Evolutionary conservation across 768 basidiomycete species (phyloP), one percentile per base, ranked within the genome.

Genomic region (Mycena rebaudengoi): DNA sequence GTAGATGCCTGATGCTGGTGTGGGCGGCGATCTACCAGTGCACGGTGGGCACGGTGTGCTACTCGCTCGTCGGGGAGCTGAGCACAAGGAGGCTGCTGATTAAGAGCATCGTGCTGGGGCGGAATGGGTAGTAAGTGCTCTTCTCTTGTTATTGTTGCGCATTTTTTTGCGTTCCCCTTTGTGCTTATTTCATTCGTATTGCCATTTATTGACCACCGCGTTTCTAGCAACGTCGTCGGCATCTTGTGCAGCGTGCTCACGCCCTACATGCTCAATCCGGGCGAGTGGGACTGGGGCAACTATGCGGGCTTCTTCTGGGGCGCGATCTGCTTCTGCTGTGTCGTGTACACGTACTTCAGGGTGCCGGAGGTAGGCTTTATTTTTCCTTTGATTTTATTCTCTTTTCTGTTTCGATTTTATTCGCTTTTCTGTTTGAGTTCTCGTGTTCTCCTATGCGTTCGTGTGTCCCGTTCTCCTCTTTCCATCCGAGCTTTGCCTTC

Each of bases 221-320:
- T 23, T 39, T 44, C 23, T 8, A 69, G 68, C 49, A 69, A 69
- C 61, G 40, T 69, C 61, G 65, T 69, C 44, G 68, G 65, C 33
- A 69, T 69, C 25, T 52, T 69, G 41, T 66, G 61, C 57, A 58
- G 60, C 41, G 68, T 69, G 14, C 59, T 69, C 35, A 66, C 68
- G n/a, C 68, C 65, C 18, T 69, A 66, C 68, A 69, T 69, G 68
- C 65, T 69, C 56, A 69, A 69, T 57, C 68, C 68, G 14, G 39
- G 45, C 39, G 28, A 18, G 8, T 69, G 65, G 68, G 60, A 66
- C 58, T 69, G 65, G 68, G 25, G 51, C 44, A 69, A 69, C 60
- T 66, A 55, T 30, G 48, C 65, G 4, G 68, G 65, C 30, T 66
- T 69, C 53, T 66, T 69, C 65, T 69, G 68, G 65, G 68, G 60